Evolutionary conservation across 192 early-diverging fungal genomes (phyloP).

Genomic region (Cladochytrium replicatum): DNA sequence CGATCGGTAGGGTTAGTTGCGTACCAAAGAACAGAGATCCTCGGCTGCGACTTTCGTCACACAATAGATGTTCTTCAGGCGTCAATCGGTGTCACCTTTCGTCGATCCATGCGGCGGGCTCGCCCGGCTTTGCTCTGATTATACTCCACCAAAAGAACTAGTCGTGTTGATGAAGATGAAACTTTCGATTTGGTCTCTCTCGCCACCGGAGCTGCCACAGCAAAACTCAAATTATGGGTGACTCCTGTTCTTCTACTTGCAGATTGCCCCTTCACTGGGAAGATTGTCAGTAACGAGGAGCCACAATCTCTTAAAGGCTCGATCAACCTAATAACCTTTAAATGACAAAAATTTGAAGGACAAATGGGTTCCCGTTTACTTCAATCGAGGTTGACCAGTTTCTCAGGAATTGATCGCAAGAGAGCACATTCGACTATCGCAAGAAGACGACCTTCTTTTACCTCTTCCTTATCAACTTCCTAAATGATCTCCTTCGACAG

Average conservation of each 20-base stretch:
- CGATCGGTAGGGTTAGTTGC: neutral
- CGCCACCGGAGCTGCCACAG: neutral
- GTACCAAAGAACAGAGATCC: neutral
- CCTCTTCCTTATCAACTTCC: constrained; percentile 31
- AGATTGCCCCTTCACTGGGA: too few relatives aligned
- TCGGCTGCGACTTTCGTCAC: constrained; percentile 1
- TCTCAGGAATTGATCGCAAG: too few relatives aligned
- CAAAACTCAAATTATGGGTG: too few relatives aligned
- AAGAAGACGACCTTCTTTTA: too few relatives aligned
- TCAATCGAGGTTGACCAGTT: too few relatives aligned
- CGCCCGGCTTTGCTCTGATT: neutral
- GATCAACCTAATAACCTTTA: too few relatives aligned
- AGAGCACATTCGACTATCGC: too few relatives aligned
- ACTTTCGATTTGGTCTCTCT: neutral
- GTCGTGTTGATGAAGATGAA: constrained; percentile 5
- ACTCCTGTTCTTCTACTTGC: too few relatives aligned
- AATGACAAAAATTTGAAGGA: too few relatives aligned
- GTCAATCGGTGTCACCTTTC: neutral
- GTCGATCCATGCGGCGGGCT: constrained; percentile 3
- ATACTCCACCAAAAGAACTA: constrained; percentile 2
- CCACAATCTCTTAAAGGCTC: too few relatives aligned
- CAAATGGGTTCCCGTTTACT: too few relatives aligned
- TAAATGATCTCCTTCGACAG: constrained; percentile 30
- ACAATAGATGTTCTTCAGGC: constrained; percentile 5
- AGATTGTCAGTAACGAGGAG: too few relatives aligned